A percentile compares a stretch with the other conserved stretches of the same genome.
Evolutionary conservation across 805 yeast species (phyloP).

Genomic region (Candida verbasci): DNA sequence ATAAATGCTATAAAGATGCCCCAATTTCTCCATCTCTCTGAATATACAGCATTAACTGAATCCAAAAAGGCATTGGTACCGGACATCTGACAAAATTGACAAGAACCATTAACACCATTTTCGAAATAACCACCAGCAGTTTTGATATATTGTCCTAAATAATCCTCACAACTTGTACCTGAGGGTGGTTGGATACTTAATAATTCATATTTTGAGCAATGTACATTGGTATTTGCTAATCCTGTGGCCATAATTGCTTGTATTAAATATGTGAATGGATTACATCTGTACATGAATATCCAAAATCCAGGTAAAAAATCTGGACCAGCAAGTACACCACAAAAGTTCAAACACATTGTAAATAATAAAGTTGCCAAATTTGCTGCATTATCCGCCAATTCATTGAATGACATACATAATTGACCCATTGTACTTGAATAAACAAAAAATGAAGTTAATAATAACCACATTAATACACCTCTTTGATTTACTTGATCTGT

Average conservation of each 20-base stretch:
- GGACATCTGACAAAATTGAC: slow-evolving; percentile 57
- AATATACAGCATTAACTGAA: slow-evolving; percentile 37
- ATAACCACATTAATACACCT: slow-evolving; percentile 37
- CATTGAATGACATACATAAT: slow-evolving; percentile 24
- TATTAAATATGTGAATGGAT: slow-evolving; percentile 65
- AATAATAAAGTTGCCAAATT: slow-evolving; percentile 26
- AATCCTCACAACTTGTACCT: slow-evolving; percentile 21
- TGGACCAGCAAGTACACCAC: slow-evolving; percentile 32
- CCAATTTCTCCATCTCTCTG: slow-evolving; percentile 63
- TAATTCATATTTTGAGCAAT: slow-evolving; percentile 22
- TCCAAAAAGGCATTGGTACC: slow-evolving; percentile 58
- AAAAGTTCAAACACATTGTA: slow-evolving; percentile 31
- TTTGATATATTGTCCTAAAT: slow-evolving; percentile 25
- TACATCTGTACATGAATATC: slow-evolving; percentile 73
- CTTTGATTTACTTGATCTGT: slow-evolving; percentile 21
- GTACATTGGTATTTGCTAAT: slow-evolving; percentile 33
- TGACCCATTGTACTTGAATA: slow-evolving; percentile 28
- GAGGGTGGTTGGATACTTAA: slow-evolving; percentile 14
- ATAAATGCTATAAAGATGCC: slow-evolving; percentile 46
- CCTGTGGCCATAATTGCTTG: slow-evolving; percentile 43
- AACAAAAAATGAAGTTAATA: slow-evolving; percentile 20
- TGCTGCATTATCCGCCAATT: slow-evolving; percentile 31
- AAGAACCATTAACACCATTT: slow-evolving; percentile 42
- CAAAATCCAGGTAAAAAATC: slow-evolving; percentile 39
- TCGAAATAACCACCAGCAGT: slow-evolving; percentile 45